phyloP scores from a whole-genome alignment of 805 yeast species.

The Ogataea zsoltii region DNA sequence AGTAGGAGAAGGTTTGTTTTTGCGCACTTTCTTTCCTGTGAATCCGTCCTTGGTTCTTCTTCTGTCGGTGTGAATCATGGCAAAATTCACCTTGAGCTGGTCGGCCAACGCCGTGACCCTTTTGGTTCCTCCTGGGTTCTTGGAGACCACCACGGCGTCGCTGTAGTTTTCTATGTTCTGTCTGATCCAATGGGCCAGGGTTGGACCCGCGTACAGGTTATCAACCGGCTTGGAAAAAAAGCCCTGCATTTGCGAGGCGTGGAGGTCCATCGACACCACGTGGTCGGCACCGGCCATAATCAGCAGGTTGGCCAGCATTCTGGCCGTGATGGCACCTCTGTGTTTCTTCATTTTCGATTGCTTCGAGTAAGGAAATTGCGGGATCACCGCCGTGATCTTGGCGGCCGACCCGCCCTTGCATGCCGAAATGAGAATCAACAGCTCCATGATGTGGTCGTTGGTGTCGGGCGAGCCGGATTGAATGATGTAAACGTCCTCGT shows the following conservation, averaged over 20 bases:
- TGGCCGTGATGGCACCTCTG: conserved; percentile 97
- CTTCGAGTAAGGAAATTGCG: conserved; percentile 96
- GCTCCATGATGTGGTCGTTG: conserved; percentile 96
- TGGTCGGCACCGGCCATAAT: conserved; percentile 99
- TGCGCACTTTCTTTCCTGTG: conserved; percentile 46
- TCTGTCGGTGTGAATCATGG: conserved; percentile 98
- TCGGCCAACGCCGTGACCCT: conserved; percentile 98
- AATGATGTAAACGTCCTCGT: conserved; percentile 93
- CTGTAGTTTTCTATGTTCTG: conserved; percentile 84
- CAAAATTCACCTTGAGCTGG: conserved; percentile 90
- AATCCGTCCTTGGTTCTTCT: conserved; percentile 77
- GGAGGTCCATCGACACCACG: conserved; percentile 94
- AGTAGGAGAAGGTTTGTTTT: conserved; percentile 33
- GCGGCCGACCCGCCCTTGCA: conserved; percentile 99
- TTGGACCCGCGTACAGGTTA: conserved; percentile 94
- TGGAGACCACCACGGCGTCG: conserved; percentile 94
- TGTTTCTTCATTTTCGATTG: conserved; percentile 99
- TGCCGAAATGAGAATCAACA: conserved; percentile 88
- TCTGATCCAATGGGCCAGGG: conserved; percentile 93
- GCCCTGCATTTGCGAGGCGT: conserved; percentile 99
- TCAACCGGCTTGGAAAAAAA: conserved; percentile 97
- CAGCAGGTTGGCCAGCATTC: conserved; percentile 93
- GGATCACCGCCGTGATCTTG: conserved; percentile 94
- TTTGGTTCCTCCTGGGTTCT: conserved; percentile 98
- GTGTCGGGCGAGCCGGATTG: conserved; percentile 86